Base-by-base conservation (phyloP, 2,329 filamentous ascomycete genomes). In the Pseudogymnoascus sp. region DNA sequence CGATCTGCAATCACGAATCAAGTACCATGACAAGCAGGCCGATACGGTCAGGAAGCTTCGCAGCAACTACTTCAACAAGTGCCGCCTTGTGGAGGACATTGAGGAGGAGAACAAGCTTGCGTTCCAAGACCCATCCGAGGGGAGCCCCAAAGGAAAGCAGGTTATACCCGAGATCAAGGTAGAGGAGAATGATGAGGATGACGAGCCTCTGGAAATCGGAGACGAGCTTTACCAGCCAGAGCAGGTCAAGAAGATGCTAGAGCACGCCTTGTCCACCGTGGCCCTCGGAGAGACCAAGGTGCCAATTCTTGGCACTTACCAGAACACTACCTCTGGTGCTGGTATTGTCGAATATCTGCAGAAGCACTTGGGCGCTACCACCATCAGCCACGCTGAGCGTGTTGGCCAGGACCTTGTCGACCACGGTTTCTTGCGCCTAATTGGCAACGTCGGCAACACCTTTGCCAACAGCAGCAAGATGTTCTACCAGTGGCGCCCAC, bases 81-180 rank as follows among this genome's bases (percentile, higher is more conserved):
- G 94, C 73, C 88, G 95, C 58, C 79, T 97, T 64, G 88, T 97
- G 6, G 95, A 99, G 73, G 94, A 99, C 72, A 78, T 97, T 63
- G 94, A 99, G 73, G 94, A 99, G 75, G 95, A 99, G 78, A 96
- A 97, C 74, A 97, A 99, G 76, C 82, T 99, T 61, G 94, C 92
- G 38, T 99, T 99, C 75, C 91, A 96, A 74, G 91, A 92, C 66
- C 91, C 91, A 4, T 79, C 82, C 2, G 83, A 87, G 68, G 78
- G 74, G 34, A 91, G 88, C 73, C 87, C 89, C 2, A 70, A 73
- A 7, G 72, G 75, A 69, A 80, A 82, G 73, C 76, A 79, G 61
- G 74, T 79, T 71, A 88, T 91, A 39, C 89, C 90, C 47, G 92
- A 91, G 71, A 96, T 99, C 75, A 95, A 97, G 74, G 86, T 97